Conservation (phyloP, 2,329 filamentous ascomycete genomes). For the Pseudopyricularia javanii region DNA sequence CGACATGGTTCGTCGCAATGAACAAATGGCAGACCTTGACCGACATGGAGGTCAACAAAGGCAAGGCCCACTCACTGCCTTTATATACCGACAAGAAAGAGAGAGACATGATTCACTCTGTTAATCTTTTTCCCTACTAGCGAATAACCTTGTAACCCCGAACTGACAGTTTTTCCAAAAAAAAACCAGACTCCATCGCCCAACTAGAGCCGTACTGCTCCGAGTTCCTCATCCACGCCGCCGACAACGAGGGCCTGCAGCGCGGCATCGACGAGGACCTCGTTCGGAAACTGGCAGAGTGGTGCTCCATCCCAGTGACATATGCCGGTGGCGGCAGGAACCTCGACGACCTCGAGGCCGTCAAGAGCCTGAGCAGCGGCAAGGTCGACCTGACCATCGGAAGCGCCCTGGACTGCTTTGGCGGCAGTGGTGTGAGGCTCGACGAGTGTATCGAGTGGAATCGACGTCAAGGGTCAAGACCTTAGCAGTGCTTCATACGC, state of each 20-base stretch:
- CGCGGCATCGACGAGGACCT: slow-evolving; percentile 80
- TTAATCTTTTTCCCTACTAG: neutral
- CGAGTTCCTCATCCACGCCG: slow-evolving; percentile 94
- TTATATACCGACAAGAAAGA: too few species aligned
- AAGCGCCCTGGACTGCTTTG: slow-evolving; percentile 92
- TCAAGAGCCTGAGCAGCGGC: slow-evolving; percentile 65
- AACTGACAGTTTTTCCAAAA: neutral
- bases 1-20: slow-evolving; percentile 93
- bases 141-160: neutral
- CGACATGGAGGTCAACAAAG: slow-evolving; percentile 84
- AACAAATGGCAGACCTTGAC: slow-evolving; percentile 98
- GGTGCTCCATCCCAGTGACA: slow-evolving; percentile 87
- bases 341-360: slow-evolving; percentile 69
- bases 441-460: slow-evolving; percentile 90
- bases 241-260: slow-evolving; percentile 91
- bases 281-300: slow-evolving; percentile 62
- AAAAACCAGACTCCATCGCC: slow-evolving; percentile 57
- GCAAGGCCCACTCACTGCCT: slow-evolving; percentile 33
- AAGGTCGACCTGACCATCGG: slow-evolving; percentile 91
- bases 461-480: slow-evolving; percentile 22
- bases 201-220: slow-evolving; percentile 82
- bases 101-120: neutral
- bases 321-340: slow-evolving; percentile 90
- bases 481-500: neutral
- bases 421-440: slow-evolving; percentile 74